Percentiles rank a stretch among this genome's conserved stretches.
These are phyloP conservation scores for Chlorella sp. DNA, from an alignment of 139 green algal genomes.

Conservation along the genomic window DNA sequence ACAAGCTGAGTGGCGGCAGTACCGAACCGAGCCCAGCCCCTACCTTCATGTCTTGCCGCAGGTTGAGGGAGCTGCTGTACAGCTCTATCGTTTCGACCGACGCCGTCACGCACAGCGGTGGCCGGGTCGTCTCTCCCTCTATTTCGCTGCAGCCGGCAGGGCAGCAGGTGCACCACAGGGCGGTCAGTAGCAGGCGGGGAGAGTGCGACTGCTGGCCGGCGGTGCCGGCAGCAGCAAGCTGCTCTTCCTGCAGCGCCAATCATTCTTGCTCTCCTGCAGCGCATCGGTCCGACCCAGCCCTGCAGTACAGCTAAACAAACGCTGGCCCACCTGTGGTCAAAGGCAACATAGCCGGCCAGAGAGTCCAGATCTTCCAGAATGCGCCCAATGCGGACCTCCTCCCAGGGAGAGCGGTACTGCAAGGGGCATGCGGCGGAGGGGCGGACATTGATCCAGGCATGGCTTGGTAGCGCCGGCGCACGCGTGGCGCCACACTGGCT, in stretches of 20 bases:
- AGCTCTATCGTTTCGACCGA: constrained; percentile 75
- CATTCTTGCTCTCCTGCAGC: neutral
- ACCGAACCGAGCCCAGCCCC: neutral
- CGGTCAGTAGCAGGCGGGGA: neutral
- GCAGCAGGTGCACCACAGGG: neutral
- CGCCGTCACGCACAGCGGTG: constrained; percentile 79
- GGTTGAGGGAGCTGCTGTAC: constrained; percentile 37
- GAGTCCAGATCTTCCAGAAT: constrained; percentile 89
- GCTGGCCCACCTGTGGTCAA: constrained; percentile 60
- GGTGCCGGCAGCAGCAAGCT: neutral
- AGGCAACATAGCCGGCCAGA: constrained; percentile 82
- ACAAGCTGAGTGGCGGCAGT: too few species aligned
- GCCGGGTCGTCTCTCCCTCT: constrained; percentile 29
- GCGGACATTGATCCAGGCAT: too few species aligned
- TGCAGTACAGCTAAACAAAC: neutral
- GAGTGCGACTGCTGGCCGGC: neutral
- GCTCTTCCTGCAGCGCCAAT: too few species aligned
- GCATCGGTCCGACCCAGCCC: neutral
- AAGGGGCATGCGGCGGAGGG: too few species aligned
- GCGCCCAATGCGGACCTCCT: constrained; percentile 69
- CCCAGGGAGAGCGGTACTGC: constrained; percentile 84
- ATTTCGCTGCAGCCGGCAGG: constrained; percentile 34
- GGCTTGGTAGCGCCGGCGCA: too few species aligned
- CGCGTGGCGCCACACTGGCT: too few species aligned
- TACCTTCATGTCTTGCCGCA: constrained; percentile 55